Conservation (phyloP, 805 yeast genomes). For the Saccharomycopsis olivae region DNA sequence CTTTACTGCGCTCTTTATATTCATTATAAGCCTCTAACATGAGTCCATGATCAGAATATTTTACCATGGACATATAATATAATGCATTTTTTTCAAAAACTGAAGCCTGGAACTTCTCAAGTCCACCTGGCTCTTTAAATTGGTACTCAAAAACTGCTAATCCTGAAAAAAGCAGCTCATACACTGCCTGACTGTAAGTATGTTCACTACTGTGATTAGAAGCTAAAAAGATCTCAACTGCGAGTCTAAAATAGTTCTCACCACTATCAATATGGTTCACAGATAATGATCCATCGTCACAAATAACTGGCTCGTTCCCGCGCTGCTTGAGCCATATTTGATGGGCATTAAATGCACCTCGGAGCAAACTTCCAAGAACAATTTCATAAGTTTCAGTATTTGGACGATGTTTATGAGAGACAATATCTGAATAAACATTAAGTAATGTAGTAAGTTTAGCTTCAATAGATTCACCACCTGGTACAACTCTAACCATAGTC, state of each 20-base stretch:
- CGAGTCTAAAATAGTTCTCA: conserved; percentile 15
- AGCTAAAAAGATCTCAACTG: conserved; percentile 18
- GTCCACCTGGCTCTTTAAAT: conserved; percentile 6
- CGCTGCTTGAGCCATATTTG: conserved; percentile 5
- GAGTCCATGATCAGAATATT: conserved; percentile 5
- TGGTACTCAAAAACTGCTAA: conserved; percentile 12
- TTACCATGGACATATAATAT: conserved; percentile 15
- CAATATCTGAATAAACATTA: conserved; percentile 18
- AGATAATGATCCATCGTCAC: conserved; percentile 10
- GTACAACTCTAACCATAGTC: conserved; percentile 5
- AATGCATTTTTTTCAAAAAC: conserved; percentile 8
- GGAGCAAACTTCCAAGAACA: conserved; percentile 11
- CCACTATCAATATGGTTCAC: conserved; percentile 13
- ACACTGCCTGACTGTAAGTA: conserved; percentile 6
- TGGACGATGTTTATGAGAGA: conserved; percentile 14
- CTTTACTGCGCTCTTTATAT: conserved; percentile 3
- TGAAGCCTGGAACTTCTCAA: conserved; percentile 9
- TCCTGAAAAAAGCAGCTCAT: conserved; percentile 15
- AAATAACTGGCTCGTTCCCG: conserved; percentile 7
- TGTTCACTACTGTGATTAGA: conserved; percentile 12
- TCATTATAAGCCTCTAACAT: conserved; percentile 10
- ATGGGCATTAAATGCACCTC: conserved; percentile 14
- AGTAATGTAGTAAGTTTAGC: conserved; percentile 12
- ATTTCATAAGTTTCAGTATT: conserved; percentile 11
- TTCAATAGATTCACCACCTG: conserved; percentile 16